phyloP scores from a whole-genome alignment of 495 filamentous ascomycete genomes.

The Friedmanniomyces endolithicus region DNA sequence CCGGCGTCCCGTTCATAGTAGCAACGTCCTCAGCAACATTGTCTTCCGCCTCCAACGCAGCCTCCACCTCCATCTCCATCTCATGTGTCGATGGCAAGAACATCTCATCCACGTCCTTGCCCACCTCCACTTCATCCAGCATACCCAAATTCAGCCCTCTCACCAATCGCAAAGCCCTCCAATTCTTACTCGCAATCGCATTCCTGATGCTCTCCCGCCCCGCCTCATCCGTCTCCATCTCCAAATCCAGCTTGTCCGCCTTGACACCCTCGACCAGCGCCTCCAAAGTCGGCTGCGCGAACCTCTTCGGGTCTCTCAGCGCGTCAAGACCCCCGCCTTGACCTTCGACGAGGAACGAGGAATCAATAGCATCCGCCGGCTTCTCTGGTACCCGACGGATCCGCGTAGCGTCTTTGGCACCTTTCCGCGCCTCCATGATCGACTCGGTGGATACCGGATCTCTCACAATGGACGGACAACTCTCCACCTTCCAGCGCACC shows the following conservation, averaged over 20 bases:
- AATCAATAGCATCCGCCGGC: slow-evolving; percentile 57
- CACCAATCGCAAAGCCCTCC: slow-evolving; percentile 73
- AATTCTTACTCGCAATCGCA: slow-evolving; percentile 70
- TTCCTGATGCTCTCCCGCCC: slow-evolving; percentile 54
- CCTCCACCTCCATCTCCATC: background rate
- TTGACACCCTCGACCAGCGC: slow-evolving; percentile 43
- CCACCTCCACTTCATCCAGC: slow-evolving; percentile 80
- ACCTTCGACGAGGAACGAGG: slow-evolving; percentile 63
- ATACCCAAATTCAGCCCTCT: slow-evolving; percentile 54
- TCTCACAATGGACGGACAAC: slow-evolving; percentile 72
- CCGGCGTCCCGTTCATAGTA: background rate
- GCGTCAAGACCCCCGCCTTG: slow-evolving; percentile 43
- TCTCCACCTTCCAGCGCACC: slow-evolving; percentile 95
- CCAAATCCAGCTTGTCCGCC: slow-evolving; percentile 66
- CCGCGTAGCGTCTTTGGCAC: slow-evolving; percentile 50
- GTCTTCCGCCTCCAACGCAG: background rate
- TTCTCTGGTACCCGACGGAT: slow-evolving; percentile 53
- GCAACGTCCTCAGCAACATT: background rate
- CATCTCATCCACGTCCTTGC: slow-evolving; percentile 49
- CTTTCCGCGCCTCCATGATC: slow-evolving; percentile 51
- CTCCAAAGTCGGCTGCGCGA: slow-evolving; percentile 41
- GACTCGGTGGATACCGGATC: slow-evolving; percentile 52
- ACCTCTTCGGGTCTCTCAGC: slow-evolving; percentile 47
- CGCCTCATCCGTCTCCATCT: slow-evolving; percentile 59
- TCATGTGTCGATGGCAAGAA: slow-evolving; percentile 21